Conservation (phyloP, 2,329 filamentous ascomycete genomes). For the Drechslerella stenobrocha region DNA sequence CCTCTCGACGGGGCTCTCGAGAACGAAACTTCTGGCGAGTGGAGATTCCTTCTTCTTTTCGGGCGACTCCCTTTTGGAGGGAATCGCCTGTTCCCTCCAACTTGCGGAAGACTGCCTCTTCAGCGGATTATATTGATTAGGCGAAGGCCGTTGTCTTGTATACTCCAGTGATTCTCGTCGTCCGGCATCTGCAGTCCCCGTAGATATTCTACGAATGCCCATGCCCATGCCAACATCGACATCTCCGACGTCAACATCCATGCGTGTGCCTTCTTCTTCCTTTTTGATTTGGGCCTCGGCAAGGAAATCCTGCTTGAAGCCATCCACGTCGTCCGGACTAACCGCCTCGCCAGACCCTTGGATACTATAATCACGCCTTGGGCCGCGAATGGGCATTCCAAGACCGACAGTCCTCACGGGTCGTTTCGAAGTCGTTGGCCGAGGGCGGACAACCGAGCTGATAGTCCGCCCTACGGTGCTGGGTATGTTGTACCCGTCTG, state of each 20-base stretch:
- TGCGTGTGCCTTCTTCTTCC: conserved; percentile 19
- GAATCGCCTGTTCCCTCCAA: conserved; percentile 44
- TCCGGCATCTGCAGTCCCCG: neutral
- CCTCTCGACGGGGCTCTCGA: conserved; percentile 42
- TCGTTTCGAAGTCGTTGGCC: conserved; percentile 36
- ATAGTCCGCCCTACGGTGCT: conserved; percentile 38
- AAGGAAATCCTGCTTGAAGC: conserved; percentile 36
- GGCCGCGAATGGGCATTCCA: conserved; percentile 48
- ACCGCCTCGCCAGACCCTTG: conserved; percentile 24
- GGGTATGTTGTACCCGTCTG: conserved; percentile 26
- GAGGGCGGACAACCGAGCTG: conserved; percentile 34
- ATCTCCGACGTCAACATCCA: conserved; percentile 19
- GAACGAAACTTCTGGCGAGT: conserved; percentile 18
- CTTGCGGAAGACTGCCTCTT: conserved; percentile 46
- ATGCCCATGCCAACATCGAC: conserved; percentile 8
- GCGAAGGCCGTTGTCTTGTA: conserved; percentile 31
- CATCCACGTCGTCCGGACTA: conserved; percentile 30
- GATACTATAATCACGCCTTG: conserved; percentile 27
- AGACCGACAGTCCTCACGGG: conserved; percentile 34
- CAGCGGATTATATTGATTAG: conserved; percentile 47
- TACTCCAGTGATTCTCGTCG: conserved; percentile 37
- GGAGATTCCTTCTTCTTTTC: conserved; percentile 35
- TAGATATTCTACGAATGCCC: conserved; percentile 17
- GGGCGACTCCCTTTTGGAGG: conserved; percentile 44
- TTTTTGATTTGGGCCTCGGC: conserved; percentile 32